Base-by-base conservation (phyloP, 768 basidiomycete species). In the Clavulina sp. region DNA sequence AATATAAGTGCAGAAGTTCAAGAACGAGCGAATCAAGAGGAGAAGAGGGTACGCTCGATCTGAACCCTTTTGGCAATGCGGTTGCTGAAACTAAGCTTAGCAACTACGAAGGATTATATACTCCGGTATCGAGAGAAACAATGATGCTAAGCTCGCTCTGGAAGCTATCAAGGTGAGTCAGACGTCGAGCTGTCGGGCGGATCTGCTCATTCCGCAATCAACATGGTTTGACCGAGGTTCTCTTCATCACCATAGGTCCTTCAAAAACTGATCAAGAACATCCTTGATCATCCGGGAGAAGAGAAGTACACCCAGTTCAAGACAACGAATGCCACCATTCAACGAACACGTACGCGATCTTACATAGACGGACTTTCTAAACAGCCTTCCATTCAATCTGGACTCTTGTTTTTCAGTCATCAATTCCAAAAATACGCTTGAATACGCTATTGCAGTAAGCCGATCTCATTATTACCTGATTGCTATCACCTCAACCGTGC, bases 291-390 rank as follows among this genome's bases (percentile, higher is more conserved):
- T 52, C 83, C 84, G 3, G 71, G 77, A 7, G 82, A 87, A 57
- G 66, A 69, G 21, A 86, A 80, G 64, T 89, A 70, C 57, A 74
- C 74, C 54, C 70, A 70, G 57, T 84, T 88, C 73, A 88, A 85
- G 65, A 69, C 75, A 4, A 85, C 82, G 13, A 89, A 89, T 58
- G 63, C 60, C 30, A 46, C 67, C 67, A 21, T 81, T 87, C 68
- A 73, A 82, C 66, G 69, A 72, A 16, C 65, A 76, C 55, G 61
- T 88, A 29, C 71, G 88, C 16, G 73, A 84, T 36, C 76, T 77
- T 13, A 75, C 81, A 0, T 70, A 84, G 38, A 82, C 75, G 59
- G 85, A 84, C 29, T 64, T 81, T 70, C 18, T 16, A 9, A 13
- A 13, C 26, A 13, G 43, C 9, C 19, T 46, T 13, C 43, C 9